phyloP scores from a whole-genome alignment of 495 filamentous ascomycete species.

The Penicillium pulvis region DNA sequence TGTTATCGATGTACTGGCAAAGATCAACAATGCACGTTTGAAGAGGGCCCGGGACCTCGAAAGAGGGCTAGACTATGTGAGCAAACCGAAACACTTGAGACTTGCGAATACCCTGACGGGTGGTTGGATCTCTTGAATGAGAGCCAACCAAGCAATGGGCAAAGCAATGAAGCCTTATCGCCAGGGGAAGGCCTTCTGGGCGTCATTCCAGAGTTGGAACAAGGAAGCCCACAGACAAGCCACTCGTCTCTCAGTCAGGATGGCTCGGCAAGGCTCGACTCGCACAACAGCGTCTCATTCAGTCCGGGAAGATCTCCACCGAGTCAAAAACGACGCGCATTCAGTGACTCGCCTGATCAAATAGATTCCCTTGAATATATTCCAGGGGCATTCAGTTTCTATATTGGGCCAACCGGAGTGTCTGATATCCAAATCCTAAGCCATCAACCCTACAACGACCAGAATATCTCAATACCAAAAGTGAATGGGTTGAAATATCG shows the following conservation, averaged over 20 bases:
- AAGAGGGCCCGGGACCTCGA: conserved; percentile 7
- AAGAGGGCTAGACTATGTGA: not conserved
- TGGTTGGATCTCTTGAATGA: not conserved
- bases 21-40: conserved; percentile 6
- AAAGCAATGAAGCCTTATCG: too few relatives aligned
- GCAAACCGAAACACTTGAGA: too few relatives aligned
- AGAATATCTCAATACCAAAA: conserved; percentile 9
- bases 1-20: conserved; percentile 7
- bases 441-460: conserved; percentile 5
- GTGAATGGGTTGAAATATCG: conserved; percentile 7
- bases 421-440: conserved; percentile 5
- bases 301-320: too few relatives aligned
- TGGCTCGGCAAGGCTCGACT: too few relatives aligned
- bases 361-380: conserved; percentile 9
- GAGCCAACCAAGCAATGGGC: too few relatives aligned
- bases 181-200: too few relatives aligned
- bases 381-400: conserved; percentile 6
- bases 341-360: too few relatives aligned
- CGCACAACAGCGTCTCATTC: too few relatives aligned
- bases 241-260: too few relatives aligned
- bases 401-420: conserved; percentile 10
- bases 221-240: too few relatives aligned
- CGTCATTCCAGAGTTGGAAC: too few relatives aligned
- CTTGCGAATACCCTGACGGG: not conserved
- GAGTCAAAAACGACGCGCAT: too few relatives aligned